Conservation (phyloP, 345 rosid genomes). For the Kernera saxatilis region DNA sequence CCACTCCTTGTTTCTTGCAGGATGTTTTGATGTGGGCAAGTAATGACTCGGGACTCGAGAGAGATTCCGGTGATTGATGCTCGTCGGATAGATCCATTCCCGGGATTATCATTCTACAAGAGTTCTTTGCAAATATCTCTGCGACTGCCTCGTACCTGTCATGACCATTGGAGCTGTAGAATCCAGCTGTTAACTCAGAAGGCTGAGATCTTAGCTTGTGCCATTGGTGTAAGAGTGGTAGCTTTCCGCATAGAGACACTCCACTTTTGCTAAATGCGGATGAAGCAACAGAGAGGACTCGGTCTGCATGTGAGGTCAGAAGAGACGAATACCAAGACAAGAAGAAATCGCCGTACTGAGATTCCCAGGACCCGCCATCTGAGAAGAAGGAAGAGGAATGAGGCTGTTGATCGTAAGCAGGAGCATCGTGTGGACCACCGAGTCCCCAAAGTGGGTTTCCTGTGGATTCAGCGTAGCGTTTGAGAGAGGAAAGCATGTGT, state of each 20-base stretch:
- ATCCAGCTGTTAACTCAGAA: conserved; percentile 77
- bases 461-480: conserved; percentile 55
- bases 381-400: conserved; percentile 52
- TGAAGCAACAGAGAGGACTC: conserved; percentile 61
- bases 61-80: conserved; percentile 40
- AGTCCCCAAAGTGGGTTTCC: conserved; percentile 92
- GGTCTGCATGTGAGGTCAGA: conserved; percentile 66
- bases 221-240: conserved; percentile 76
- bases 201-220: conserved; percentile 63
- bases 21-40: conserved; percentile 52
- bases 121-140: conserved; percentile 61
- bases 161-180: conserved; percentile 49
- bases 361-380: conserved; percentile 86
- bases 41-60: conserved; percentile 62
- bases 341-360: conserved; percentile 78
- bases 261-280: conserved; percentile 36
- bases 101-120: conserved; percentile 73
- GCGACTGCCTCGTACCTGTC: conserved; percentile 62
- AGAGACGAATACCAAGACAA: conserved; percentile 79
- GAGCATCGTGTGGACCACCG: conserved; percentile 86
- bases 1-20: conserved; percentile 59
- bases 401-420: conserved; percentile 53
- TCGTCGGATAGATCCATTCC: conserved; percentile 83
- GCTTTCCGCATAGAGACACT: conserved; percentile 47
- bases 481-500: conserved; percentile 70